phyloP scores from a whole-genome alignment of 2,329 filamentous ascomycete species.

The Ascochyta clinopodiicola region DNA sequence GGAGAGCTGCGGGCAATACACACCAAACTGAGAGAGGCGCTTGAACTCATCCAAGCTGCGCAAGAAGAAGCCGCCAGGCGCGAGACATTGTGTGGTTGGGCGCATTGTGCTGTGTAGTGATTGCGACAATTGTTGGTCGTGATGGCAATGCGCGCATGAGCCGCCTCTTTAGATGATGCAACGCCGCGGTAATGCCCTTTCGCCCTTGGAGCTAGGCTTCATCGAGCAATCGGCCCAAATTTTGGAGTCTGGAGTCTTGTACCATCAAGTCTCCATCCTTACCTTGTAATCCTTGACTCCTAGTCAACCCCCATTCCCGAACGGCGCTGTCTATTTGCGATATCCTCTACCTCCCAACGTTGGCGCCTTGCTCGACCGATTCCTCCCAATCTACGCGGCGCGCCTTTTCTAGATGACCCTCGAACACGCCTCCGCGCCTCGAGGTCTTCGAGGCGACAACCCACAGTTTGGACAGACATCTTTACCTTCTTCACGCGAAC shows the following conservation, averaged over 20 bases:
- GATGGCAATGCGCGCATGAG: slow-evolving; percentile 4
- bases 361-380: slow-evolving; percentile 3
- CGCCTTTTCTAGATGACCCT: slow-evolving; percentile 43
- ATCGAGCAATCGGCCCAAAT: background rate
- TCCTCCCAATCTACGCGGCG: slow-evolving; percentile 9
- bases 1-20: slow-evolving; percentile 28
- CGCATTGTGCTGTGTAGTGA: slow-evolving; percentile 39
- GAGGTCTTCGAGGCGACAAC: slow-evolving; percentile 36
- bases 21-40: slow-evolving; percentile 62
- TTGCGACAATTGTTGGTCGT: slow-evolving; percentile 7
- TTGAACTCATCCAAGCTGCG: slow-evolving; percentile 66
- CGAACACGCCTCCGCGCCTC: slow-evolving; percentile 41
- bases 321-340: background rate
- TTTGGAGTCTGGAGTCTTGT: slow-evolving; percentile 2
- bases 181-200: background rate
- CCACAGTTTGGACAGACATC: slow-evolving; percentile 37
- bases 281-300: background rate
- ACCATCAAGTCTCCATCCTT: background rate
- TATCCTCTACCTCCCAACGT: background rate
- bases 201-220: background rate
- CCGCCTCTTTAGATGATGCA: background rate
- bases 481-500: slow-evolving; percentile 64
- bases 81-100: slow-evolving; percentile 43
- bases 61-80: slow-evolving; percentile 62
- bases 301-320: background rate